Conservation (phyloP, 176 grass and related monocot genomes). For the Bonia amplexicaulis region DNA sequence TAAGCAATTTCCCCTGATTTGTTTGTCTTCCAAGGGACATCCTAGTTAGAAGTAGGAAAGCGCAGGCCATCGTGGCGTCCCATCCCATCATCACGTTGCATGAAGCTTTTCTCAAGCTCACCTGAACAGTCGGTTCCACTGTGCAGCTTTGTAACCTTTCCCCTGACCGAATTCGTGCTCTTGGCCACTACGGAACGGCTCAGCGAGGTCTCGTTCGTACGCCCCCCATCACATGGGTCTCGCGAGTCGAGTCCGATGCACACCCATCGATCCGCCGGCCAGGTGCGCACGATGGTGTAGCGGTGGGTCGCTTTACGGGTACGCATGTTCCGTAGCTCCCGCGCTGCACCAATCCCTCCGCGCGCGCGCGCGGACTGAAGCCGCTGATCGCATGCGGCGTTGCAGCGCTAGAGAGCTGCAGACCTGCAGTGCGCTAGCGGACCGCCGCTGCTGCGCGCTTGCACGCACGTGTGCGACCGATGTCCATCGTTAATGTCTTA, state of each 20-base stretch:
- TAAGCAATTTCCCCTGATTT: not conserved
- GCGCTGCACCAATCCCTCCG: not conserved
- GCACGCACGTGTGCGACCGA: too few species aligned
- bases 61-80: not conserved
- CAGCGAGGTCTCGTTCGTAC: not conserved
- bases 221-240: not conserved
- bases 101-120: not conserved
- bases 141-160: not conserved
- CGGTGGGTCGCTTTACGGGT: conserved; percentile 9
- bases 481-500: not conserved
- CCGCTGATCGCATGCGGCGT: not conserved
- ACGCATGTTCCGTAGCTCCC: not conserved
- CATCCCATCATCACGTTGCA: not conserved
- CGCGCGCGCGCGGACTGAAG: too few species aligned
- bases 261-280: not conserved
- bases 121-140: not conserved
- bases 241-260: not conserved
- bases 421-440: not conserved
- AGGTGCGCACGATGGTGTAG: not conserved
- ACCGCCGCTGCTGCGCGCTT: too few species aligned
- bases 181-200: not conserved
- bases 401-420: not conserved
- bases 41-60: not conserved
- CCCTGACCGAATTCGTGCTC: not conserved
- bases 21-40: not conserved